A percentile compares a stretch with the other conserved stretches of the same genome.
Evolutionary conservation across 2,329 filamentous ascomycete species (phyloP).

Genomic region (Paraphoma chrysanthemicola): DNA sequence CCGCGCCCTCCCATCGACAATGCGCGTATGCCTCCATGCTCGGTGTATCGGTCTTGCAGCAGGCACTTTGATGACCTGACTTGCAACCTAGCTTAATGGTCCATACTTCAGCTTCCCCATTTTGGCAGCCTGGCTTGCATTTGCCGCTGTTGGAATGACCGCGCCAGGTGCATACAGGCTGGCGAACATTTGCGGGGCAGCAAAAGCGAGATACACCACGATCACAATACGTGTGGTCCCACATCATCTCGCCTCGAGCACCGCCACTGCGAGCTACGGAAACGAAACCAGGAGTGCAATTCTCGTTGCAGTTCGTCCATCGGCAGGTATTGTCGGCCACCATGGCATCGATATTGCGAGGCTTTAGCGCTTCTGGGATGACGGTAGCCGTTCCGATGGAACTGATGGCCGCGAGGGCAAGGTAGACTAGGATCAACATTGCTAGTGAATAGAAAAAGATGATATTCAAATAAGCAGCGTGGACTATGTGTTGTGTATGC

Average conservation of each 20-base stretch:
- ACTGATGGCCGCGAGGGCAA: neutral
- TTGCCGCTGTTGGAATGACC: neutral
- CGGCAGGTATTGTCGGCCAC: neutral
- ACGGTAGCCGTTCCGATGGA: neutral
- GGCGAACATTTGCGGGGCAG: neutral
- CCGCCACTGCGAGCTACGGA: neutral
- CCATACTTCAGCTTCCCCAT: slow-evolving; percentile 3
- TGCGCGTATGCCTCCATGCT: slow-evolving; percentile 1
- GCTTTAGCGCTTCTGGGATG: neutral
- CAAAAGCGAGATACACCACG: neutral
- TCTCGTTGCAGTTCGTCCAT: slow-evolving; percentile 5
- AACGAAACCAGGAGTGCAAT: slow-evolving; percentile 1
- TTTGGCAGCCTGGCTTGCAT: slow-evolving; percentile 2
- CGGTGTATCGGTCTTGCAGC: neutral
- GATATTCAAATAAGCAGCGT: no score
- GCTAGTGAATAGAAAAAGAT: no score
- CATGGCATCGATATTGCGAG: neutral
- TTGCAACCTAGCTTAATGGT: slow-evolving; percentile 1
- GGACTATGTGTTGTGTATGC: no score
- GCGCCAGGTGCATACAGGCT: slow-evolving; percentile 1
- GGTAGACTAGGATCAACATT: no score
- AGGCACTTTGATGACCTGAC: slow-evolving; percentile 4
- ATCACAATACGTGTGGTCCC: neutral
- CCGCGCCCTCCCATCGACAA: slow-evolving; percentile 3
- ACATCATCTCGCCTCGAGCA: neutral